Conservation (phyloP, 805 yeast species). For the Yarrowia alimentaria region DNA sequence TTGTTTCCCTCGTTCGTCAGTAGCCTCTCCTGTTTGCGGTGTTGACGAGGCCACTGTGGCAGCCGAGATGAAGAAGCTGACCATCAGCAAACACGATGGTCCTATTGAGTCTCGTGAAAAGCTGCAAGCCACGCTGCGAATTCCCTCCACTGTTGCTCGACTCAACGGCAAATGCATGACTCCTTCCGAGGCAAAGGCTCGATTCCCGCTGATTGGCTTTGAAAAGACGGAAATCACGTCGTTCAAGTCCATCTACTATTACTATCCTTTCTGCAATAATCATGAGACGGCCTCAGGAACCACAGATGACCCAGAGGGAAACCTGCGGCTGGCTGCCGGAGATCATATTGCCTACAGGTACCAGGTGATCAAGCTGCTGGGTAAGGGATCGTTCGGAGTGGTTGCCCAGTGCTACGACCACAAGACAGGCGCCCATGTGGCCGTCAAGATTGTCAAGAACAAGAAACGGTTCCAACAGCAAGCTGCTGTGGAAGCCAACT, state of each 20-base stretch:
- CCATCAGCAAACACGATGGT: constrained; percentile 26
- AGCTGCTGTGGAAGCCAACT: constrained; percentile 72
- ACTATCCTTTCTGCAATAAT: constrained; percentile 42
- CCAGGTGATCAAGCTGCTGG: constrained; percentile 57
- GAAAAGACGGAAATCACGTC: constrained; percentile 44
- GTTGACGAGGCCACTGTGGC: constrained; percentile 10
- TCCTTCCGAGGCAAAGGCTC: constrained; percentile 47
- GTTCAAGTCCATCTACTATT: constrained; percentile 32
- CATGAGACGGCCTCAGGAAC: constrained; percentile 48
- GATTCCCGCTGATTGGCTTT: constrained; percentile 50
- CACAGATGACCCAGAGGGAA: constrained; percentile 64
- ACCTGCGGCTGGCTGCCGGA: constrained; percentile 52
- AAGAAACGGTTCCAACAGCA: constrained; percentile 72
- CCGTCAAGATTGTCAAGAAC: constrained; percentile 73
- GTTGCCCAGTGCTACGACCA: constrained; percentile 71
- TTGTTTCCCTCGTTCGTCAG: constrained; percentile 4
- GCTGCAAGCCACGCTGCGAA: constrained; percentile 23
- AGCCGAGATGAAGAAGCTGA: constrained; percentile 30
- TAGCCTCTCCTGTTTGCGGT: not conserved
- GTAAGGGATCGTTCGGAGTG: constrained; percentile 81
- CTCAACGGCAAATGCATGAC: constrained; percentile 33
- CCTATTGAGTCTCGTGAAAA: constrained; percentile 25
- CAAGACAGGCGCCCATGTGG: constrained; percentile 56
- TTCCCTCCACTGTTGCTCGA: constrained; percentile 27
- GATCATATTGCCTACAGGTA: constrained; percentile 80